A percentile compares a stretch with the other conserved stretches of the same genome.
Evolutionary conservation across 768 basidiomycete genomes (phyloP).

Genomic region (Inosperma sp.): DNA sequence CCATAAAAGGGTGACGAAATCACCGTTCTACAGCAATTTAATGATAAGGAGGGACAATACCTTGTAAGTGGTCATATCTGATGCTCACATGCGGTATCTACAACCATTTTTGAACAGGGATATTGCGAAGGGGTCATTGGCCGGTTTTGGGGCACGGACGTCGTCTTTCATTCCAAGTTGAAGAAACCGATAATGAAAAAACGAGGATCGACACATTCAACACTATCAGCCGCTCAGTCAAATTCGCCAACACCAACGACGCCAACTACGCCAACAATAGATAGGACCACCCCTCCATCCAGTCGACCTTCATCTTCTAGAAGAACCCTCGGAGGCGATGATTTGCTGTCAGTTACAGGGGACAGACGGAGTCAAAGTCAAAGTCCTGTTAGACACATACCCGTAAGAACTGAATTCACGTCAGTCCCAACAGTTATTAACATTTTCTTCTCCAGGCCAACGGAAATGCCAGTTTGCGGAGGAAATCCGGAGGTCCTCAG

Average conservation of each 20-base stretch:
- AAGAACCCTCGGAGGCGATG: not conserved
- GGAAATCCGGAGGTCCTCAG: no score
- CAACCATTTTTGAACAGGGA: slow-evolving; percentile 42
- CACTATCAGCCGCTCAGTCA: slow-evolving; percentile 18
- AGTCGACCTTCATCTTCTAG: not conserved
- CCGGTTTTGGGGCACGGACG: slow-evolving; percentile 57
- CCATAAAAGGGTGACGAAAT: slow-evolving; percentile 68
- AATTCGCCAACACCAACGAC: slow-evolving; percentile 11
- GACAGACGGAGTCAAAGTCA: not conserved
- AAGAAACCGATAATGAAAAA: slow-evolving; percentile 80
- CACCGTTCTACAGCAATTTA: slow-evolving; percentile 67
- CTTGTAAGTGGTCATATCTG: slow-evolving; percentile 40
- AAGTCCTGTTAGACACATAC: not conserved
- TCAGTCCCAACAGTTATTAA: not conserved
- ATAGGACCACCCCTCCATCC: not conserved
- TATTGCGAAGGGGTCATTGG: slow-evolving; percentile 88
- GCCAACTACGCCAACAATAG: slow-evolving; percentile 3
- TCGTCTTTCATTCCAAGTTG: slow-evolving; percentile 67
- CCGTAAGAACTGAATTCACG: not conserved
- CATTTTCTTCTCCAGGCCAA: no score
- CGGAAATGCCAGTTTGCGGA: no score
- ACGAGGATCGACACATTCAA: slow-evolving; percentile 41
- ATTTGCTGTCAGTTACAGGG: not conserved
- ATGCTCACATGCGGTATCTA: not conserved
- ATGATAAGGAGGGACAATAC: slow-evolving; percentile 48